Conservation (phyloP, 192 early-diverging fungal genomes). For the Backusella morwellensis region DNA sequence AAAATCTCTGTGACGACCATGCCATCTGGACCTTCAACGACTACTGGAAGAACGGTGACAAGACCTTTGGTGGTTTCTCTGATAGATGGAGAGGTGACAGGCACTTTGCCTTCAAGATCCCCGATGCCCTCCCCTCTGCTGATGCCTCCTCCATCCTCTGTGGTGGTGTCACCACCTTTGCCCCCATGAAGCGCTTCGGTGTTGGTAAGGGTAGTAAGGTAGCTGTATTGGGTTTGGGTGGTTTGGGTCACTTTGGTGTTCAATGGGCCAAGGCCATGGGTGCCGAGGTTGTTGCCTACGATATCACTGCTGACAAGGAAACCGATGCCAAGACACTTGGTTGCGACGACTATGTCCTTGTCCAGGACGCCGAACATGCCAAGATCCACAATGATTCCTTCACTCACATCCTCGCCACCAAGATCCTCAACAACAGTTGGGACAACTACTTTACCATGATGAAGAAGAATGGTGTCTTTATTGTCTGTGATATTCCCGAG, state of each 20-base stretch:
- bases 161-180: conserved; percentile 68
- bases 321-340: conserved; percentile 54
- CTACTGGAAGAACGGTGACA: conserved; percentile 41
- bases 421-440: background rate
- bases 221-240: conserved; percentile 63
- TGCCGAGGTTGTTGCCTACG: conserved; percentile 48
- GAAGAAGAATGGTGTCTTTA: conserved; percentile 5
- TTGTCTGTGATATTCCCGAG: conserved; percentile 13
- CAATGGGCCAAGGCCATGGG: conserved; percentile 57
- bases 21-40: conserved; percentile 58
- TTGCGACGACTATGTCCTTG: conserved; percentile 43
- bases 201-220: conserved; percentile 44
- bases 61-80: conserved; percentile 41
- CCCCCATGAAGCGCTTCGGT: conserved; percentile 41
- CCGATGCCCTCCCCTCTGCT: conserved; percentile 37
- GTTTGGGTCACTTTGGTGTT: conserved; percentile 58
- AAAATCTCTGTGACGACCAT: conserved; percentile 44
- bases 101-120: conserved; percentile 61
- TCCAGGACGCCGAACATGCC: background rate
- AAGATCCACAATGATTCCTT: background rate
- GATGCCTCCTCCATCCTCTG: conserved; percentile 74
- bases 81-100: conserved; percentile 48
- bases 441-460: conserved; percentile 1
- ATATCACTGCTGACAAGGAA: conserved; percentile 47
- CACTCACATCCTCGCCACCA: conserved; percentile 2